A percentile compares a stretch with the other conserved stretches of the same genome.
Conservation (phyloP, 164 flowering plant species). For the Chimonanthus salicifolius region DNA sequence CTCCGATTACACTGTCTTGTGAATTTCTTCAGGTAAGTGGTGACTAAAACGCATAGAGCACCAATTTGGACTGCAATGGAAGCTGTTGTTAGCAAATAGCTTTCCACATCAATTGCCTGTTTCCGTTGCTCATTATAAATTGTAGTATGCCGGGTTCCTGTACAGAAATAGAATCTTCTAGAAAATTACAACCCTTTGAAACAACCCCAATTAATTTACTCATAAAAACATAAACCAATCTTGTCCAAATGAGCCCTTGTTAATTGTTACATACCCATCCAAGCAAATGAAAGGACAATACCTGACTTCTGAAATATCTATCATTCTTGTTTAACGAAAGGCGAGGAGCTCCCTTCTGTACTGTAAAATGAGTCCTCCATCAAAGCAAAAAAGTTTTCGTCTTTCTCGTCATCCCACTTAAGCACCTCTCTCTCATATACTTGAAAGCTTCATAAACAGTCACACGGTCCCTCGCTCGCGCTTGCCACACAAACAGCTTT, state of each 20-base stretch:
- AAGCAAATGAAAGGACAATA: not conserved
- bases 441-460: slow-evolving; percentile 86
- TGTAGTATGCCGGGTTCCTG: no score
- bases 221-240: no score
- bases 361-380: slow-evolving; percentile 88
- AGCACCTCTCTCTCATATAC: slow-evolving; percentile 88
- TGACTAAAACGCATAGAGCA: no score
- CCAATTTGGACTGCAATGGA: no score
- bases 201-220: no score
- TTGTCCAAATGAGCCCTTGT: not conserved
- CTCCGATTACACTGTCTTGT: no score
- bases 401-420: slow-evolving; percentile 96
- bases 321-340: slow-evolving; percentile 51
- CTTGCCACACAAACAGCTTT: slow-evolving; percentile 89
- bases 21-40: no score
- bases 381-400: slow-evolving; percentile 47
- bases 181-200: no score
- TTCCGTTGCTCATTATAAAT: no score
- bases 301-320: not conserved
- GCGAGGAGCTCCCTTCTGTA: slow-evolving; percentile 88
- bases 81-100: no score
- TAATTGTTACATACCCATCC: not conserved
- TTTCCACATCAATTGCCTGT: no score
- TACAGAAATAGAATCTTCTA: no score
- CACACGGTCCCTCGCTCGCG: slow-evolving; percentile 69